Conservation (phyloP, 1,139 yeast genomes). For the Debaryomyces subglobosus region DNA sequence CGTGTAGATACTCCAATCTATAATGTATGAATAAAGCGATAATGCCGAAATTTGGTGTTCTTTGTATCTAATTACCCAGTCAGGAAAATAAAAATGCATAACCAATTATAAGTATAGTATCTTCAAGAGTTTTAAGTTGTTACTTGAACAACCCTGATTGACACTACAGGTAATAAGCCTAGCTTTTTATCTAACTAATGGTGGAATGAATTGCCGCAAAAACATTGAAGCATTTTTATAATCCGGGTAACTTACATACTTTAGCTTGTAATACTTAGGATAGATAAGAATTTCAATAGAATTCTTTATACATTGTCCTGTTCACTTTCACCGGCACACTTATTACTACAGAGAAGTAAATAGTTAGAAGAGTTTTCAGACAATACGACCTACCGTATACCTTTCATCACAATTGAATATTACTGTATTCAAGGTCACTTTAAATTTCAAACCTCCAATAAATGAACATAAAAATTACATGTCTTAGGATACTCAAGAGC, state of each 20-base stretch:
- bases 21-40: constrained; percentile 33
- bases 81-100: constrained; percentile 7
- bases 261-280: too few relatives aligned
- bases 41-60: constrained; percentile 24
- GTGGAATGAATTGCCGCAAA: not conserved
- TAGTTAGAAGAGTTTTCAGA: too few relatives aligned
- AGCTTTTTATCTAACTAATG: not conserved
- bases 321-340: too few relatives aligned
- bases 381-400: too few relatives aligned
- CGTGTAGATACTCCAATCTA: constrained; percentile 39
- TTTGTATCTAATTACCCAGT: constrained; percentile 11
- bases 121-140: not conserved
- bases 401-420: too few relatives aligned
- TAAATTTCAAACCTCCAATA: too few relatives aligned
- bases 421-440: too few relatives aligned
- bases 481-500: too few relatives aligned
- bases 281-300: too few relatives aligned
- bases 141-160: not conserved
- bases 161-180: not conserved
- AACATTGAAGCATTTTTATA: not conserved
- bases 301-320: too few relatives aligned
- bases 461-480: too few relatives aligned
- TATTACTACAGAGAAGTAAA: too few relatives aligned
- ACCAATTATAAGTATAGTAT: not conserved
- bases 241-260: not conserved